Conservation (phyloP, 805 yeast genomes). For the Nakazawaea populi region DNA sequence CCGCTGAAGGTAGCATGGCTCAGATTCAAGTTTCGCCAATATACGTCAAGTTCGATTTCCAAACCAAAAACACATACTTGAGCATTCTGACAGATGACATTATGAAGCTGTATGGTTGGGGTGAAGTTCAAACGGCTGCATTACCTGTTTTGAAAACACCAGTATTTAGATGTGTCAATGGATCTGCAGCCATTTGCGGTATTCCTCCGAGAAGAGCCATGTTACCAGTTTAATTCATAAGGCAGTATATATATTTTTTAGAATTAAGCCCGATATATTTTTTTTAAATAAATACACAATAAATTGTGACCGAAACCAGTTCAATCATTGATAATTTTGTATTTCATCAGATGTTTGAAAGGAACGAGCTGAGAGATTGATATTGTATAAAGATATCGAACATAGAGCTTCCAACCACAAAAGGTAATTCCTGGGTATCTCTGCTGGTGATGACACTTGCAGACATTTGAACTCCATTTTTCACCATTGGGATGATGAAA, state of each 20-base stretch:
- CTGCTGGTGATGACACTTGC: conserved; percentile 53
- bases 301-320: too few relatives aligned
- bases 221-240: neutral
- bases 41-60: conserved; percentile 3
- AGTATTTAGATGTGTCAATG: conserved; percentile 7
- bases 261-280: too few relatives aligned
- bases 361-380: neutral
- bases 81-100: neutral
- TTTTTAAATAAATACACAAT: too few relatives aligned
- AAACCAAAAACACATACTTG: neutral
- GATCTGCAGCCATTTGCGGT: conserved; percentile 4
- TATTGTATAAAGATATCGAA: conserved; percentile 33
- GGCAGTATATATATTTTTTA: too few relatives aligned
- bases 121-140: conserved; percentile 5
- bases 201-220: conserved; percentile 6
- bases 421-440: conserved; percentile 56
- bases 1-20: conserved; percentile 5
- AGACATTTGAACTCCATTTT: conserved; percentile 20
- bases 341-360: neutral
- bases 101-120: neutral
- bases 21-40: conserved; percentile 5
- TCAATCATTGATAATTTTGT: too few relatives aligned
- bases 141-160: conserved; percentile 5
- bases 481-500: conserved; percentile 38
- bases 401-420: conserved; percentile 40